phyloP scores from a whole-genome alignment of 192 early-diverging fungal species.

The Mortierella claussenii region DNA sequence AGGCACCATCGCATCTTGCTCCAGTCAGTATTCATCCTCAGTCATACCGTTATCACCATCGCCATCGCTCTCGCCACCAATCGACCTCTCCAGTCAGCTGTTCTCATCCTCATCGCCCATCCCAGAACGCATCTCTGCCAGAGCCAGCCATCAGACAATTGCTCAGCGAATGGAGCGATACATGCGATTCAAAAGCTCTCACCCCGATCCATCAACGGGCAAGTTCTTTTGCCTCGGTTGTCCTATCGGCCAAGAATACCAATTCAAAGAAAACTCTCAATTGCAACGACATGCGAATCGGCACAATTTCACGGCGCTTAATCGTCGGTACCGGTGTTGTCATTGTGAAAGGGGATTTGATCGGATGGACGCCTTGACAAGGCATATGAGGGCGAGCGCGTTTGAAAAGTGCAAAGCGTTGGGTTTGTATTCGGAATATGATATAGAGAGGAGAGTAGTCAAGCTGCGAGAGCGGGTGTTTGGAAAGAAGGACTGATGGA shows the following conservation, averaged over 20 bases:
- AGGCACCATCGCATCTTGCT: too few relatives aligned
- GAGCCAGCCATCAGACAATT: neutral
- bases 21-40: too few relatives aligned
- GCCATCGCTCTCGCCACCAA: too few relatives aligned
- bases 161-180: neutral
- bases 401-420: neutral
- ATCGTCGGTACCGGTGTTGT: neutral
- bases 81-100: too few relatives aligned
- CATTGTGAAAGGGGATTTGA: neutral
- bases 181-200: neutral
- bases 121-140: neutral
- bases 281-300: conserved; percentile 1
- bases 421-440: conserved; percentile 1
- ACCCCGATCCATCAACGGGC: neutral
- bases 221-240: conserved; percentile 5
- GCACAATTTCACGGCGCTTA: neutral
- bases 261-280: neutral
- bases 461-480: neutral
- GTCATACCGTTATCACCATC: too few relatives aligned
- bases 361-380: conserved; percentile 6
- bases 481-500: neutral
- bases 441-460: neutral
- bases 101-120: neutral
- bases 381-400: conserved; percentile 8
- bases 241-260: neutral